A percentile compares a stretch with the other conserved stretches of the same genome.
These are phyloP conservation scores for Phalaenopsis hybrid DNA, from an alignment of 116 monocot species.

Conservation along the genomic window DNA sequence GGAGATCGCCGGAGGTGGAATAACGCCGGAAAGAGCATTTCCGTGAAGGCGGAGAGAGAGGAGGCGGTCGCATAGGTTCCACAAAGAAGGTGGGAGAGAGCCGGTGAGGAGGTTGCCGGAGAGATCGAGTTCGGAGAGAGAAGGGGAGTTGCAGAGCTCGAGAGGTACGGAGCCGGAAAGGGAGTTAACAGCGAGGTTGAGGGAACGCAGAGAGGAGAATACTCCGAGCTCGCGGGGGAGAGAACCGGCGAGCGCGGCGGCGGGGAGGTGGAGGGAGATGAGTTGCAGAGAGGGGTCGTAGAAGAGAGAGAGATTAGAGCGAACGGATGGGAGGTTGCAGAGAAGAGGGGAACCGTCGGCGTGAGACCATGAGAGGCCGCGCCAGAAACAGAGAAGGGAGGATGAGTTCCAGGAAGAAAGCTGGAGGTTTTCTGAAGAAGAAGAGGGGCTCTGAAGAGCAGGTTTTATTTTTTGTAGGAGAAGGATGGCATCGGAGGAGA, in stretches of 20 bases:
- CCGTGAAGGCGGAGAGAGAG: constrained; percentile 43
- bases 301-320: constrained; percentile 43
- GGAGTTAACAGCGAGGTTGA: constrained; percentile 55
- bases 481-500: constrained; percentile 36
- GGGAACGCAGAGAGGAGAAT: constrained; percentile 49
- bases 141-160: constrained; percentile 71
- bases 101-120: constrained; percentile 38
- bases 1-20: constrained; percentile 44
- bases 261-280: constrained; percentile 71
- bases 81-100: constrained; percentile 57
- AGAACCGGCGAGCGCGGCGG: constrained; percentile 53
- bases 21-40: constrained; percentile 40
- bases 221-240: constrained; percentile 52
- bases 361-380: constrained; percentile 61
- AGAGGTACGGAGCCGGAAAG: constrained; percentile 58
- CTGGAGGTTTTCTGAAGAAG: constrained; percentile 36
- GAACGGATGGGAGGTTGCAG: constrained; percentile 24
- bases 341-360: constrained; percentile 23
- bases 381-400: constrained; percentile 73
- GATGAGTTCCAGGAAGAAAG: constrained; percentile 80
- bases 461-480: constrained; percentile 66
- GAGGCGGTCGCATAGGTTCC: constrained; percentile 66
- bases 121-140: constrained; percentile 52
- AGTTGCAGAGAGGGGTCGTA: constrained; percentile 57
- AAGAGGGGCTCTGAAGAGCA: constrained; percentile 34